Conservation (phyloP, 768 basidiomycete species). For the Termitomyces sp. region DNA sequence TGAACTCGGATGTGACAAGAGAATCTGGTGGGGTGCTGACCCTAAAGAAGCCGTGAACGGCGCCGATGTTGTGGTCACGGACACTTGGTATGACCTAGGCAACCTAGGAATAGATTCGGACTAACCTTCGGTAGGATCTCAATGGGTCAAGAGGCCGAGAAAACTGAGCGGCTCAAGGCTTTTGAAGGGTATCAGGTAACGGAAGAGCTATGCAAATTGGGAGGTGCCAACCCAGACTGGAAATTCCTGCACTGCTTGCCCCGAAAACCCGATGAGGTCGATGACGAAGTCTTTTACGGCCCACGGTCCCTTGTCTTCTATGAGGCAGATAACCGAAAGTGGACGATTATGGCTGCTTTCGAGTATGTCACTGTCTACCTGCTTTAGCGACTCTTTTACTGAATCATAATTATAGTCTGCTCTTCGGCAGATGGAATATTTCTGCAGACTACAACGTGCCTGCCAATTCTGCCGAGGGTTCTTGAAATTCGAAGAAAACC, state of each 20-base stretch:
- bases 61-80: slow-evolving; percentile 95
- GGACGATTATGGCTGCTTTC: slow-evolving; percentile 93
- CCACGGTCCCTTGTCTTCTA: slow-evolving; percentile 89
- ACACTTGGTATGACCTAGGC: slow-evolving; percentile 76
- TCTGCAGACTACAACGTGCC: background rate
- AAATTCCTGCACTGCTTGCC: slow-evolving; percentile 97
- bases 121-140: slow-evolving; percentile 68
- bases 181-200: slow-evolving; percentile 96
- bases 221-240: slow-evolving; percentile 85
- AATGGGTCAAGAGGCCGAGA: slow-evolving; percentile 98
- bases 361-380: slow-evolving; percentile 52
- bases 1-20: slow-evolving; percentile 68
- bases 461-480: background rate
- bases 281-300: slow-evolving; percentile 97
- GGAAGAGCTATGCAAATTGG: slow-evolving; percentile 75
- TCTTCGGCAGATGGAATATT: slow-evolving; percentile 14
- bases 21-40: slow-evolving; percentile 71
- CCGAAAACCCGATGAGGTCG: slow-evolving; percentile 88
- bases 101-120: background rate
- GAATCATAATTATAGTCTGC: background rate
- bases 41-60: slow-evolving; percentile 85
- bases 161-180: slow-evolving; percentile 77
- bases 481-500: background rate
- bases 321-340: slow-evolving; percentile 95
- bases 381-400: background rate